phyloP scores from a whole-genome alignment of 805 yeast species.

The Monosporozyma siamensis region DNA sequence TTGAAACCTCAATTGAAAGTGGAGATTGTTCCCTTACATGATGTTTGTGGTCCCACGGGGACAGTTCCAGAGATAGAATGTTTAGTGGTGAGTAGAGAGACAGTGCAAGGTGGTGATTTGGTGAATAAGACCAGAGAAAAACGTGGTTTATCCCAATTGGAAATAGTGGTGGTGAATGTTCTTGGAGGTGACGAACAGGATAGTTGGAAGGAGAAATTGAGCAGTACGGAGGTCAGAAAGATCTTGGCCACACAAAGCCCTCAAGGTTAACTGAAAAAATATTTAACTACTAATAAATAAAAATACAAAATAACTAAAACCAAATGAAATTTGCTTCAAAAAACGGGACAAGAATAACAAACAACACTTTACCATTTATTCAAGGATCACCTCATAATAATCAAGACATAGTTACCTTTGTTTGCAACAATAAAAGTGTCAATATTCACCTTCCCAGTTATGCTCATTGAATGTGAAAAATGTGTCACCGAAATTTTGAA shows the following conservation, averaged over 20 bases:
- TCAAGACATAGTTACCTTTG: too few relatives aligned
- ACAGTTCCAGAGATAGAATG: slow-evolving; percentile 63
- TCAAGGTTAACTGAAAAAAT: too few relatives aligned
- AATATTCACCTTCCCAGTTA: too few relatives aligned
- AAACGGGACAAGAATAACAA: too few relatives aligned
- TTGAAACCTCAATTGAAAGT: slow-evolving; percentile 39
- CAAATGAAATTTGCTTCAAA: too few relatives aligned
- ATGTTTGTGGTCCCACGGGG: slow-evolving; percentile 93
- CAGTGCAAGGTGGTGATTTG: slow-evolving; percentile 60
- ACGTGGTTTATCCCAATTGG: slow-evolving; percentile 44
- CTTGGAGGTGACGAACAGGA: slow-evolving; percentile 52
- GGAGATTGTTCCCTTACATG: slow-evolving; percentile 58
- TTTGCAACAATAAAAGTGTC: too few relatives aligned
- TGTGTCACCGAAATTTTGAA: background rate
- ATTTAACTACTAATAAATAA: too few relatives aligned
- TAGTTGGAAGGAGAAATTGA: slow-evolving; percentile 63
- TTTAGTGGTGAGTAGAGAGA: slow-evolving; percentile 73
- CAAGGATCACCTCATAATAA: too few relatives aligned
- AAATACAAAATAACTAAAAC: too few relatives aligned
- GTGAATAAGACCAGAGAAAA: slow-evolving; percentile 59
- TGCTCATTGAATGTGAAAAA: too few relatives aligned
- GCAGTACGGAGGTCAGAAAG: slow-evolving; percentile 72
- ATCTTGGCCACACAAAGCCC: slow-evolving; percentile 9
- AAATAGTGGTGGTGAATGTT: slow-evolving; percentile 47
- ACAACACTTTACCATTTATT: too few relatives aligned